Percentiles rank a stretch among this genome's conserved stretches.
Evolutionary conservation across 1,139 yeast species (phyloP).

Genomic region (Zygotorulaspora mrakii): DNA sequence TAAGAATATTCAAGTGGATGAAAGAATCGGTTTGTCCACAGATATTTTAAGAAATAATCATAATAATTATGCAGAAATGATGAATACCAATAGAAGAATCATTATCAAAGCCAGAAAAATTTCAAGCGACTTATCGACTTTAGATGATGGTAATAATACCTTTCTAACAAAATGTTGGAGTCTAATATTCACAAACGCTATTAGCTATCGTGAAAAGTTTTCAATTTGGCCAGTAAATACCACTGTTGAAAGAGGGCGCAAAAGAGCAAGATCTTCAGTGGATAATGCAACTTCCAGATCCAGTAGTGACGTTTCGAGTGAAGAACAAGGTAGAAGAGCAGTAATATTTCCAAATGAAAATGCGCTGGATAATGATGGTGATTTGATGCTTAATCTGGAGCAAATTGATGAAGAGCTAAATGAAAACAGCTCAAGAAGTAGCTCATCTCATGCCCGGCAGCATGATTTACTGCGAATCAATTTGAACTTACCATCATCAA

Average conservation of each 20-base stretch:
- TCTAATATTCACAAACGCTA: slow-evolving; percentile 2
- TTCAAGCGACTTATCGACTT: slow-evolving; percentile 14
- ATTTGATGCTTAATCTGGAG: slow-evolving; percentile 26
- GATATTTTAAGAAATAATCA: slow-evolving; percentile 27
- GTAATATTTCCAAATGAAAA: slow-evolving; percentile 11
- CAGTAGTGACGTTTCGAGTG: slow-evolving; percentile 25
- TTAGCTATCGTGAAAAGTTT: slow-evolving; percentile 1
- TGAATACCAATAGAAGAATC: slow-evolving; percentile 18
- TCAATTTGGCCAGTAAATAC: background rate
- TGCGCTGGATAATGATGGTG: slow-evolving; percentile 11
- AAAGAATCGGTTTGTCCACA: slow-evolving; percentile 27
- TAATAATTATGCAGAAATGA: slow-evolving; percentile 22
- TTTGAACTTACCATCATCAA: slow-evolving; percentile 33
- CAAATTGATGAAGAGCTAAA: slow-evolving; percentile 33
- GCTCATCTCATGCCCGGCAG: slow-evolving; percentile 8
- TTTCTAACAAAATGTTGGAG: slow-evolving; percentile 19
- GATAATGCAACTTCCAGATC: slow-evolving; percentile 28
- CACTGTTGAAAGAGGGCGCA: slow-evolving; percentile 26
- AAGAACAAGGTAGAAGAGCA: slow-evolving; percentile 31
- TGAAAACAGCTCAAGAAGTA: slow-evolving; percentile 14
- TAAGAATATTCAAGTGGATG: slow-evolving; percentile 21
- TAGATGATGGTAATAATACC: slow-evolving; percentile 11
- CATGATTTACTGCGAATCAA: slow-evolving; percentile 25
- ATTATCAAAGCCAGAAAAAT: slow-evolving; percentile 4
- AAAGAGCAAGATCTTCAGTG: slow-evolving; percentile 16